These are phyloP conservation scores for Lumnitzera racemosa DNA, from an alignment of 345 rosid genomes.

Conservation along the genomic window DNA sequence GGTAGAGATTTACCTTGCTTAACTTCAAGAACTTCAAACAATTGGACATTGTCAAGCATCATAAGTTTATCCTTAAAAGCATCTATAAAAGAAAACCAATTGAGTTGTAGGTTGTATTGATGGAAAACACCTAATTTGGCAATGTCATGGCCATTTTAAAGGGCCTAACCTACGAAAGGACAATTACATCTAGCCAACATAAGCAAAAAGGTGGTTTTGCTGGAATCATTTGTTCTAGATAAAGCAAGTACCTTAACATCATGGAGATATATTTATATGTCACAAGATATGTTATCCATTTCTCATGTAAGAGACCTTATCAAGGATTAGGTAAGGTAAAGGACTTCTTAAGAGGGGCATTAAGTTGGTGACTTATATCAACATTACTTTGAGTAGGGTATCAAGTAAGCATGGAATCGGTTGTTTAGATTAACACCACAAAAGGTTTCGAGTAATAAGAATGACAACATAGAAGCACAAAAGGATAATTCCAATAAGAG, in stretches of 20 bases:
- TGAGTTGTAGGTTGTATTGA: constrained; percentile 87
- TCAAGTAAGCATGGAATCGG: too few species aligned
- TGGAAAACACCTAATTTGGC: constrained; percentile 71
- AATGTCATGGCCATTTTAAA: constrained; percentile 85
- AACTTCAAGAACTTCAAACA: constrained; percentile 79
- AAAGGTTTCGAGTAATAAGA: too few species aligned
- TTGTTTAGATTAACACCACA: too few species aligned
- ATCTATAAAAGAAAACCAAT: constrained; percentile 83
- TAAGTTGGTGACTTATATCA: constrained; percentile 10
- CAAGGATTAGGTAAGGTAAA: constrained; percentile 62
- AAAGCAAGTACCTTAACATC: constrained; percentile 82
- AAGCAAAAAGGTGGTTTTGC: constrained; percentile 72
- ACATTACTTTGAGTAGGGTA: too few species aligned
- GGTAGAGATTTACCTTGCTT: constrained; percentile 69
- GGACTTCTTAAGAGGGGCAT: constrained; percentile 61
- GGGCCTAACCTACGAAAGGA: constrained; percentile 82
- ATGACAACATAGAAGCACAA: too few species aligned
- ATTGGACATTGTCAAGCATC: constrained; percentile 67
- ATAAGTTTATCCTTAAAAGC: constrained; percentile 63
- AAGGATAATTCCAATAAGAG: too few species aligned
- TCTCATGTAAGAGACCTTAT: constrained; percentile 94
- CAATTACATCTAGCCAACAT: constrained; percentile 81
- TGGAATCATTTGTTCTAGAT: constrained; percentile 73
- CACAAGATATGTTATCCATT: constrained; percentile 75
- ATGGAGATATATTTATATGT: constrained; percentile 61